Base-by-base conservation (phyloP, 116 monocot genomes). In the Posidonia oceanica region DNA sequence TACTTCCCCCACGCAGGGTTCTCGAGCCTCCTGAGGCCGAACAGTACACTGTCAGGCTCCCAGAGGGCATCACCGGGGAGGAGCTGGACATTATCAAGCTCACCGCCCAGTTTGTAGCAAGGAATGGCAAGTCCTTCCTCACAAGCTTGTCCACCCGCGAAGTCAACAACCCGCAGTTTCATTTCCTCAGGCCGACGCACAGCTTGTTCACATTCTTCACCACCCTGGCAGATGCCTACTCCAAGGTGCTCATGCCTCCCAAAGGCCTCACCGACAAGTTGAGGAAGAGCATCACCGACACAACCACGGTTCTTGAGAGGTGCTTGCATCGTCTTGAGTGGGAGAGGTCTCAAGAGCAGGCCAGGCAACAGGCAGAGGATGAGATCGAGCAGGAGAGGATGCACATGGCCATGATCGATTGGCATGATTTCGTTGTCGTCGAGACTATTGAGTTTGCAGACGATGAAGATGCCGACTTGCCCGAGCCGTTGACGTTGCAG, bases 181-280 rank as follows among this genome's bases (percentile, higher is more conserved):
- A 98, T 59, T 98, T 98, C 72, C 66, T 98, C 71, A 84, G 83
- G 54, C 97, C 97, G 1, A 98, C 97, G 0, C 97, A 98, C 63
- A 98, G 92, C 74, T 83, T 98, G 91, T 98, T 85, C 78, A 87
- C 97, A 4, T 92, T 98, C 72, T 98, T 98, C 71, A 98, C 93
- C 14, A 69, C 84, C 10, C 78, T 98, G 22, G 84, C 97, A 0
- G 97, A 98, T 75, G 89, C 97, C 0, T 98, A 98, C 73, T 98
- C 97, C 0, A 85, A 85, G 79, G 97, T 98, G 36, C 68, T 98
- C 71, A 98, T 87, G 84, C 92, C 78, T 7, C 78, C 78, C 1
- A 85, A 89, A 57, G 92, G 82, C 8, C 40, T 92, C 68, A 75
- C 76, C 13, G 87, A 89, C 55, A 92, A 90, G 77, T 61, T 98